These are phyloP conservation scores for Plantago major DNA, from an alignment of 257 asterid genomes.

Conservation along the genomic window DNA sequence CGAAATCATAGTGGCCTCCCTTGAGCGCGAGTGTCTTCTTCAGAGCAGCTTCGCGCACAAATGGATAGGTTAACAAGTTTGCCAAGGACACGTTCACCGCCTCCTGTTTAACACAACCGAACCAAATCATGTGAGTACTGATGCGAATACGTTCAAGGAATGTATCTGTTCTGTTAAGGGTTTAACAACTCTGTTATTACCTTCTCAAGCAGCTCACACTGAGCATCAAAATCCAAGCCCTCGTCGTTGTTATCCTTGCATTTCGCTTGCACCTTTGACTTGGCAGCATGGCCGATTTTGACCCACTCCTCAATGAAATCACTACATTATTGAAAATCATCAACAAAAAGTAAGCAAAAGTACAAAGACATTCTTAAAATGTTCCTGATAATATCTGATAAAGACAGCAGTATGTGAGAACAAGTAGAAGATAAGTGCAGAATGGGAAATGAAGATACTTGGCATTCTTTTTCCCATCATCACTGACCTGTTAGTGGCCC, in stretches of 20 bases:
- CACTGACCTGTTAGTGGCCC: conserved; percentile 53
- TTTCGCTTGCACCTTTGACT: conserved; percentile 52
- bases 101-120: conserved; percentile 44
- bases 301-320: conserved; percentile 94
- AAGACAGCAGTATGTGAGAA: no score
- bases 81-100: conserved; percentile 78
- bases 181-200: conserved; percentile 19
- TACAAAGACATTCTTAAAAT: not conserved
- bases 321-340: conserved; percentile 26
- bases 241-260: conserved; percentile 7
- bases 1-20: conserved; percentile 93
- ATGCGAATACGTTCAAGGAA: no score
- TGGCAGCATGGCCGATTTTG: conserved; percentile 60
- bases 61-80: conserved; percentile 69
- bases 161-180: no score
- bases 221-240: conserved; percentile 39
- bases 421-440: no score
- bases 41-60: conserved; percentile 67
- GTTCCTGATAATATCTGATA: no score
- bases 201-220: conserved; percentile 66
- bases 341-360: not conserved
- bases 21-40: conserved; percentile 48
- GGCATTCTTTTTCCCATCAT: not conserved
- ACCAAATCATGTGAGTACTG: no score
- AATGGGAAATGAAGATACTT: not conserved